Conservation (phyloP, 1,139 yeast species). For the Arxiozyma slooffiae region DNA sequence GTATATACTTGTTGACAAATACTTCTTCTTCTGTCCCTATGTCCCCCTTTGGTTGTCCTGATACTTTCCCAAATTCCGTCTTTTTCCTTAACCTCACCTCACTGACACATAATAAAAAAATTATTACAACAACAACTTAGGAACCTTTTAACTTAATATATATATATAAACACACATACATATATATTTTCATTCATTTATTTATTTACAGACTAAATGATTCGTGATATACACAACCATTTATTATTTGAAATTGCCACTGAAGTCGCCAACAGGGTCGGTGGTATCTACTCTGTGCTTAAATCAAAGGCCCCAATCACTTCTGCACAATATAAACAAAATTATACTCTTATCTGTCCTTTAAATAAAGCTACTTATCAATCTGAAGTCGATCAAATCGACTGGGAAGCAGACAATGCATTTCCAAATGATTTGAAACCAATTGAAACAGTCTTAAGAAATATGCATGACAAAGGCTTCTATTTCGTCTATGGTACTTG, state of each 20-base stretch:
- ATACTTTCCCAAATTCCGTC: too few species aligned
- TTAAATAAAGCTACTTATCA: slow-evolving; percentile 72
- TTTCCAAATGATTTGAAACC: slow-evolving; percentile 29
- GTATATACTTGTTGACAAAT: too few species aligned
- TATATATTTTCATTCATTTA: too few species aligned
- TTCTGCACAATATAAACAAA: slow-evolving; percentile 81
- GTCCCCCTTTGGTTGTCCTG: too few species aligned
- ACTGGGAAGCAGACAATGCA: slow-evolving; percentile 52
- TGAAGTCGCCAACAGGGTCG: slow-evolving; percentile 95
- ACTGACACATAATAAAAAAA: too few species aligned
- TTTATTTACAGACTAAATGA: slow-evolving; percentile 31
- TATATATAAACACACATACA: too few species aligned
- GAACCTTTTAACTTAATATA: too few species aligned
- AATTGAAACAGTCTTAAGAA: slow-evolving; percentile 36
- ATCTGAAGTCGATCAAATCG: slow-evolving; percentile 84
- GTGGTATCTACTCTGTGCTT: slow-evolving; percentile 93
- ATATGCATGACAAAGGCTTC: slow-evolving; percentile 69
- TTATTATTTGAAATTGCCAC: slow-evolving; percentile 90
- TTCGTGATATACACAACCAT: slow-evolving; percentile 72
- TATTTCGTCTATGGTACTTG: slow-evolving; percentile 84
- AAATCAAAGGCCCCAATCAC: slow-evolving; percentile 96
- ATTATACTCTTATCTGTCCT: slow-evolving; percentile 85
- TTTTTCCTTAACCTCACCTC: too few species aligned
- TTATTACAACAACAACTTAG: too few species aligned
- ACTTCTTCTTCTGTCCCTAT: too few species aligned